Conservation (phyloP, 2,329 filamentous ascomycete species). For the Penicillium sp. region DNA sequence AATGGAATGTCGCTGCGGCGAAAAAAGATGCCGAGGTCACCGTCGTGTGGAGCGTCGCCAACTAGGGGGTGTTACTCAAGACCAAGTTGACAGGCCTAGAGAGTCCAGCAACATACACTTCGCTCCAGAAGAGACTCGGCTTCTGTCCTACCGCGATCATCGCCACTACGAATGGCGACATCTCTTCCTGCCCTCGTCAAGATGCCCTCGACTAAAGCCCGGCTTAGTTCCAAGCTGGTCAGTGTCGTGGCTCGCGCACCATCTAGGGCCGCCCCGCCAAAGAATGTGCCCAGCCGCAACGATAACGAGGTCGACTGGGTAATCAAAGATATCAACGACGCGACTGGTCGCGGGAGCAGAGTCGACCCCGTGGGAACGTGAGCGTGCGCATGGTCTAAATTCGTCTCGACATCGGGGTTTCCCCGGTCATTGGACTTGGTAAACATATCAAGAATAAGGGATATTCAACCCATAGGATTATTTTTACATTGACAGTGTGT, state of each 20-base stretch:
- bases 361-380: conserved; percentile 24
- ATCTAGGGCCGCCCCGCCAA: conserved; percentile 39
- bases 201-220: conserved; percentile 39
- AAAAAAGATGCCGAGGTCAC: conserved; percentile 42
- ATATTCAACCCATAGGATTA: not conserved
- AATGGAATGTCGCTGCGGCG: conserved; percentile 40
- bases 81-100: not conserved
- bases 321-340: conserved; percentile 38
- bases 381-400: not conserved
- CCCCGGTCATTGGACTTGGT: not conserved
- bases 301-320: conserved; percentile 41
- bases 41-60: conserved; percentile 37
- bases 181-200: conserved; percentile 39
- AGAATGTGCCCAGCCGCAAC: conserved; percentile 37
- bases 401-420: not conserved
- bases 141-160: conserved; percentile 37
- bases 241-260: conserved; percentile 39
- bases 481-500: not conserved
- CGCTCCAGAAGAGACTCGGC: conserved; percentile 40
- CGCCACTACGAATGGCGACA: conserved; percentile 39
- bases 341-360: conserved; percentile 38
- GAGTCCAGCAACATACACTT: conserved; percentile 31
- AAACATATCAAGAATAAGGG: not conserved
- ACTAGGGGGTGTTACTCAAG: conserved; percentile 24
- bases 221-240: conserved; percentile 39